phyloP scores from a whole-genome alignment of 129 eudicot genomes.

The Tagetes erecta region DNA sequence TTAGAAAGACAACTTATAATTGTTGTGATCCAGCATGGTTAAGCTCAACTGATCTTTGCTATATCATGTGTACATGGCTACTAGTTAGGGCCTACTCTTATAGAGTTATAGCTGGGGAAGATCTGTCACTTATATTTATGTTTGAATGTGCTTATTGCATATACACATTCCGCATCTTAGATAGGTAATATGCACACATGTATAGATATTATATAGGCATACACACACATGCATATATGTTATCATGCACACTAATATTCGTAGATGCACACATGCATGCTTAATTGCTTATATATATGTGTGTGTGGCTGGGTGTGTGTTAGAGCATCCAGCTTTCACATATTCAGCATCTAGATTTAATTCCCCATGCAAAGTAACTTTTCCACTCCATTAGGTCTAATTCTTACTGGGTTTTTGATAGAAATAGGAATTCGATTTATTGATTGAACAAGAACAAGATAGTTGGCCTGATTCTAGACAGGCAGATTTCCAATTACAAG shows the following conservation, averaged over 20 bases:
- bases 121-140: slow-evolving; percentile 6
- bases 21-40: slow-evolving; percentile 3
- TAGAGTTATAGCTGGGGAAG: background rate
- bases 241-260: background rate
- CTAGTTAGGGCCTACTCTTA: background rate
- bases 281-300: too few species aligned
- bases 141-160: background rate
- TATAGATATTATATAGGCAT: background rate
- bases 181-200: background rate
- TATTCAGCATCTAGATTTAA: background rate
- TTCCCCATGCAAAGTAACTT: slow-evolving; percentile 1
- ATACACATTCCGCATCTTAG: background rate
- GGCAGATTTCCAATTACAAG: too few species aligned
- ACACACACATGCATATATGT: background rate
- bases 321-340: background rate
- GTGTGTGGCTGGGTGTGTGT: background rate
- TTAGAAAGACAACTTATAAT: slow-evolving; percentile 4
- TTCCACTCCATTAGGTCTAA: background rate
- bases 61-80: slow-evolving; percentile 2
- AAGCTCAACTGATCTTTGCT: background rate
- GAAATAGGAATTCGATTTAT: too few species aligned
- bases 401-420: background rate
- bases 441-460: too few species aligned
- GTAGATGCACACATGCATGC: background rate
- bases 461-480: too few species aligned